Evolutionary conservation across 208 protist species (phyloP), one percentile per base, ranked within the genome.

Genomic region (Herpetomonas muscarum): DNA sequence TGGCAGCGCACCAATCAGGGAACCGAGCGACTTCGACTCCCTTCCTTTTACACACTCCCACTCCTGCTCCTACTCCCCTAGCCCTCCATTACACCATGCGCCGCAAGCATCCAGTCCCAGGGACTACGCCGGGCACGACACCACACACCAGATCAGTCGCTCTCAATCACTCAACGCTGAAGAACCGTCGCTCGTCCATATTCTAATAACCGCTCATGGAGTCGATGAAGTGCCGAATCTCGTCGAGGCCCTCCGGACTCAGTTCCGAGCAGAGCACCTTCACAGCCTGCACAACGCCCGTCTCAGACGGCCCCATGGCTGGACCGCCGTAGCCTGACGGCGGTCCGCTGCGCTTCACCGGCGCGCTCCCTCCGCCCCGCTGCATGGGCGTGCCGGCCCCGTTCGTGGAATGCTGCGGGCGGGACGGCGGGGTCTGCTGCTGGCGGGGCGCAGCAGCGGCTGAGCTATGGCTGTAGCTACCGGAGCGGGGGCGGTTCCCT

Each of bases 261-360:
- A 93, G 62, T 46, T 93, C 82, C 34, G 81, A 79, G 55, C 81
- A 81, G 15, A 93, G 56, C 26, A 90, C 74, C 50, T 93, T 90
- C 9, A 93, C 74, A 1, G 87, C 87, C 67, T 87, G 83, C 34
- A 93, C 70, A 15, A 90, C 81, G 25, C 86, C 82, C 26, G 74
- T 71, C 61, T 93, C 86, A 1, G 79, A 79, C 6, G 86, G 82
- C 0, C 82, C 82, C 22, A 61, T 13, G 29, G 37, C 32, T 28
- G 29, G 29, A 12, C 66, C 41, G 41, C 19, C 19, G 41, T 46
- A 32, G 4, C 26, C 10, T 42, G 28, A 2, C 3, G 4, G n/a
- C 31, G 24, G 4, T 45, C 29, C 53, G 44, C 1, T 49, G 24
- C 17, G 63, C 26, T 9, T 60, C 63, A 2, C 5, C 2, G 24